Evolutionary conservation across 1,284 basidiomycete species (phyloP).

Genomic region (Heimioporus punctisporus): DNA sequence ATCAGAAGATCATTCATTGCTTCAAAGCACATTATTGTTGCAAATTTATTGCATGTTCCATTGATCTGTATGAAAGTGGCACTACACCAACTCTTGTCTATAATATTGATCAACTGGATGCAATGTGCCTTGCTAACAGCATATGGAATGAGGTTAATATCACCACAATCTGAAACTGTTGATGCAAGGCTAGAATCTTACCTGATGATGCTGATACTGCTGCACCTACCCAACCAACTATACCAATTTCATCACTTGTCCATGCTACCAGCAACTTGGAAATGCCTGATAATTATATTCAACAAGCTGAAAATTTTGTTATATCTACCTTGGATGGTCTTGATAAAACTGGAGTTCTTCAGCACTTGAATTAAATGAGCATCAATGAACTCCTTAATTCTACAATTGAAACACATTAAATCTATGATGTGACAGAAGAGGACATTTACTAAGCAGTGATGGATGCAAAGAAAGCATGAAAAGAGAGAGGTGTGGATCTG

Average conservation of each 20-base stretch:
- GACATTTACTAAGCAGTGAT: not conserved
- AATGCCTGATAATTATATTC: no score
- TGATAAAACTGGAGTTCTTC: not conserved
- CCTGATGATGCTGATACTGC: not conserved
- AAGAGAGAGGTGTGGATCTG: not conserved
- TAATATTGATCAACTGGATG: constrained; percentile 36
- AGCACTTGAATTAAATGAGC: not conserved
- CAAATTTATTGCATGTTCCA: no score
- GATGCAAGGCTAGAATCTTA: constrained; percentile 10
- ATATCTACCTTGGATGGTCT: not conserved
- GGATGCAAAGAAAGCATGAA: not conserved
- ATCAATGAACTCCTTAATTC: not conserved
- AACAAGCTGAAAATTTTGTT: not conserved
- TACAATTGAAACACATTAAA: not conserved
- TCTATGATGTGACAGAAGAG: not conserved
- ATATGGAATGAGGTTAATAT: constrained; percentile 10
- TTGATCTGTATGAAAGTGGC: constrained; percentile 25
- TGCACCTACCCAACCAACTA: no score
- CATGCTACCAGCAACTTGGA: not conserved
- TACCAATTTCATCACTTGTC: constrained; percentile 1
- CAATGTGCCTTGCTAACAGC: constrained; percentile 28
- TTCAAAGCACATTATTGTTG: no score
- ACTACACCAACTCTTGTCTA: constrained; percentile 31
- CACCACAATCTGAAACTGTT: constrained; percentile 10
- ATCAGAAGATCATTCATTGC: no score